Conservation (phyloP, 1,284 basidiomycete genomes). For the Leccinum pachyderme region DNA sequence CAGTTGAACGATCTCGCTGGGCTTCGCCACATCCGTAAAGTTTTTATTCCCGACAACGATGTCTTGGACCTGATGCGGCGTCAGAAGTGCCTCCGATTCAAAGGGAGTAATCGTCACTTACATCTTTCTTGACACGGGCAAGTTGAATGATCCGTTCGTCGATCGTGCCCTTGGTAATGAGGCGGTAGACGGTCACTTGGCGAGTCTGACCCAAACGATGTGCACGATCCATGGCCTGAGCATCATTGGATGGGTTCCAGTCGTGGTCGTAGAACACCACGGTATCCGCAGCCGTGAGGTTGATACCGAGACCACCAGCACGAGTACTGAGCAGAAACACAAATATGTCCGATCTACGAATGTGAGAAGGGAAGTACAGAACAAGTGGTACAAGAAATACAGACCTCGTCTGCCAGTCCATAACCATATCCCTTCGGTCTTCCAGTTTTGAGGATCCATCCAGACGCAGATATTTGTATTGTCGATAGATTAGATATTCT, state of each 20-base stretch:
- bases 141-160: conserved; percentile 98
- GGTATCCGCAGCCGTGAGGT: conserved; percentile 96
- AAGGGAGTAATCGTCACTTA: conserved; percentile 38
- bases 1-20: conserved; percentile 95
- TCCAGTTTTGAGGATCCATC: conserved; percentile 96
- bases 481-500: conserved; percentile 96
- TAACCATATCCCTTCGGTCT: conserved; percentile 98
- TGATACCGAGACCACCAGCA: conserved; percentile 98
- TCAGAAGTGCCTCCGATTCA: not conserved
- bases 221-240: conserved; percentile 99
- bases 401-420: conserved; percentile 97
- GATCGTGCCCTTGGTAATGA: conserved; percentile 96
- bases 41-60: conserved; percentile 98
- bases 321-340: conserved; percentile 95
- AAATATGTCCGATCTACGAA: conserved; percentile 84
- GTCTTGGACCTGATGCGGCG: conserved; percentile 80
- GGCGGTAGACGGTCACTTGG: conserved; percentile 97
- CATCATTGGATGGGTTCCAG: conserved; percentile 99
- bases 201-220: conserved; percentile 98
- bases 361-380: conserved; percentile 5
- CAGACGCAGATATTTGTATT: conserved; percentile 95
- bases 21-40: conserved; percentile 88
- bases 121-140: conserved; percentile 94
- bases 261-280: conserved; percentile 99
- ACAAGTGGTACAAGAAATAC: conserved; percentile 26